Conservation (phyloP, 2,329 filamentous ascomycete genomes). For the Magnaporthales sp. region DNA sequence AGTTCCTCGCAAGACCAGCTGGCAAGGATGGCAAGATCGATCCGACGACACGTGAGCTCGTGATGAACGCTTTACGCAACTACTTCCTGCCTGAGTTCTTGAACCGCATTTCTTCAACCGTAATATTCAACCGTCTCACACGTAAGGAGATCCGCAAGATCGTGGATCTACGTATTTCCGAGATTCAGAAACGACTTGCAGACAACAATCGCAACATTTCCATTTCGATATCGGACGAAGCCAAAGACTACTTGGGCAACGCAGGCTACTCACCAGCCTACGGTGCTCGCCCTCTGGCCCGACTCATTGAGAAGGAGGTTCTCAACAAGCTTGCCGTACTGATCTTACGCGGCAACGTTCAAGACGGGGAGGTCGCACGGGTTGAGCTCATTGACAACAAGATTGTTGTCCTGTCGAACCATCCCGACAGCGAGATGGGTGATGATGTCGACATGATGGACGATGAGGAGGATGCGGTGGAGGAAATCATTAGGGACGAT, state of each 20-base stretch:
- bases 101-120: constrained; percentile 90
- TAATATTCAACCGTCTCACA: constrained; percentile 97
- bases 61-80: constrained; percentile 83
- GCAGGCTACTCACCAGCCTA: constrained; percentile 94
- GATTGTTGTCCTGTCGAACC: constrained; percentile 76
- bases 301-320: constrained; percentile 95
- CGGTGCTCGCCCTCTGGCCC: constrained; percentile 77
- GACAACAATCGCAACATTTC: constrained; percentile 76
- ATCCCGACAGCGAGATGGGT: constrained; percentile 50
- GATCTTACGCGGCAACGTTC: constrained; percentile 76
- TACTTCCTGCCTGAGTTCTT: constrained; percentile 99
- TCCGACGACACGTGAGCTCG: constrained; percentile 72
- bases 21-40: constrained; percentile 80
- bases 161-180: constrained; percentile 77
- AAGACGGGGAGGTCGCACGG: constrained; percentile 74
- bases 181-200: constrained; percentile 87
- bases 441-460: constrained; percentile 62
- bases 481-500: constrained; percentile 56
- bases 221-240: constrained; percentile 77
- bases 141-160: constrained; percentile 87
- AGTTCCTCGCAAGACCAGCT: constrained; percentile 76
- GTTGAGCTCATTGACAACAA: constrained; percentile 74
- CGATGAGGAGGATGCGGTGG: constrained; percentile 62
- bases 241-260: constrained; percentile 85
- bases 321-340: constrained; percentile 88